These are phyloP conservation scores for Verticillium albo-atrum DNA, from an alignment of 2,329 filamentous ascomycete genomes.

Conservation along the genomic window DNA sequence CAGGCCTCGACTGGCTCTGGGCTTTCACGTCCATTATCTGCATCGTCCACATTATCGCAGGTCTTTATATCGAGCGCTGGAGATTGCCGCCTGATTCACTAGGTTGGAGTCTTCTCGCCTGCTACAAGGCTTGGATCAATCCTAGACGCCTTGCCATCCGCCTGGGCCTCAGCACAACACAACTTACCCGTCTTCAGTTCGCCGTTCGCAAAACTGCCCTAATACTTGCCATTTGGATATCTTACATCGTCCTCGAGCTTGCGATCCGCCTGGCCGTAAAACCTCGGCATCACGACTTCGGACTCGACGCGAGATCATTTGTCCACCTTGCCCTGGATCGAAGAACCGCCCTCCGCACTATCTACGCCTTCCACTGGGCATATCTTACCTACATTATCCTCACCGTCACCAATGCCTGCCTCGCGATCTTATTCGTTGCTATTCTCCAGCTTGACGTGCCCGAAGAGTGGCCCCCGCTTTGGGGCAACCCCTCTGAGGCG, in stretches of 20 bases:
- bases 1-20: constrained; percentile 6
- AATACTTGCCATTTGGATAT: neutral
- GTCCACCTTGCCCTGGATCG: neutral
- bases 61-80: constrained; percentile 6
- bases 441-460: constrained; percentile 13
- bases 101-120: neutral
- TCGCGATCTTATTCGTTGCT: constrained; percentile 13
- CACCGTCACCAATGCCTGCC: constrained; percentile 5
- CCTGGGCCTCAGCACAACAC: neutral
- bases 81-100: neutral
- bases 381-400: constrained; percentile 11
- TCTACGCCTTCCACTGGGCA: constrained; percentile 5
- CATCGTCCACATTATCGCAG: constrained; percentile 4
- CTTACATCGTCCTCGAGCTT: neutral
- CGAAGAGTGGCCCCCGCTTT: constrained; percentile 16
- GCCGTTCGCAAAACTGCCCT: neutral
- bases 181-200: neutral
- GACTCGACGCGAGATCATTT: neutral
- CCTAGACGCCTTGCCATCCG: neutral
- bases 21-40: constrained; percentile 6
- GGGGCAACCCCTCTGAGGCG: constrained; percentile 11
- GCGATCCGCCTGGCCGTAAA: neutral
- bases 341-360: neutral
- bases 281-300: neutral
- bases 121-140: neutral